These are phyloP conservation scores for Lentinula guzmanii DNA, from an alignment of 768 basidiomycete species.

Conservation along the genomic window DNA sequence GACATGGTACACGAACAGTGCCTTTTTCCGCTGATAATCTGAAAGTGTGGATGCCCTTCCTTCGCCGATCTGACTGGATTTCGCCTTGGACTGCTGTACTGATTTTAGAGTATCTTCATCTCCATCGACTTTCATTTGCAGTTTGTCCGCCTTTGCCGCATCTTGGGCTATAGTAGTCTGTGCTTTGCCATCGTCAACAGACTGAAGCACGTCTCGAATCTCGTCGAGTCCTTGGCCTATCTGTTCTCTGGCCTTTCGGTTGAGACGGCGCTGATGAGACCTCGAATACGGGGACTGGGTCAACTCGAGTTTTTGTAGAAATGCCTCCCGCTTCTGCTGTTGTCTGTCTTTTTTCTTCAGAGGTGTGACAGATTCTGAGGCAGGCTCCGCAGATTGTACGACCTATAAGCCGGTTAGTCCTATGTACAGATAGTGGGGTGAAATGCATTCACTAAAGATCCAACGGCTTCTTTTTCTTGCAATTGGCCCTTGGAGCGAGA, in stretches of 20 bases:
- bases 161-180: slow-evolving; percentile 8
- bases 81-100: slow-evolving; percentile 17
- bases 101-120: not conserved
- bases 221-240: slow-evolving; percentile 44
- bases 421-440: slow-evolving; percentile 29
- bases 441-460: slow-evolving; percentile 5
- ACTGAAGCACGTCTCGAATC: slow-evolving; percentile 48
- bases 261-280: slow-evolving; percentile 63
- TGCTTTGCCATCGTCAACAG: slow-evolving; percentile 35
- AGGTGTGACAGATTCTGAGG: slow-evolving; percentile 14
- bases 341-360: slow-evolving; percentile 65
- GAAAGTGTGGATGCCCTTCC: slow-evolving; percentile 54
- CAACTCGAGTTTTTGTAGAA: slow-evolving; percentile 57
- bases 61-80: slow-evolving; percentile 59
- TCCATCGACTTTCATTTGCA: not conserved
- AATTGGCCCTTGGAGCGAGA: slow-evolving; percentile 33
- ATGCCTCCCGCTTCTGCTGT: slow-evolving; percentile 58
- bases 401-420: slow-evolving; percentile 20
- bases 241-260: slow-evolving; percentile 63
- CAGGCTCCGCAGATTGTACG: not conserved
- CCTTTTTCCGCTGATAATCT: slow-evolving; percentile 58
- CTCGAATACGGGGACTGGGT: slow-evolving; percentile 58
- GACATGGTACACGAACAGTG: slow-evolving; percentile 37
- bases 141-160: slow-evolving; percentile 14
- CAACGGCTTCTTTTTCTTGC: slow-evolving; percentile 40